Percentiles rank a stretch among this genome's conserved stretches.
phyloP scores from a whole-genome alignment of 2,329 filamentous ascomycete genomes.

The Trichoderma breve region DNA sequence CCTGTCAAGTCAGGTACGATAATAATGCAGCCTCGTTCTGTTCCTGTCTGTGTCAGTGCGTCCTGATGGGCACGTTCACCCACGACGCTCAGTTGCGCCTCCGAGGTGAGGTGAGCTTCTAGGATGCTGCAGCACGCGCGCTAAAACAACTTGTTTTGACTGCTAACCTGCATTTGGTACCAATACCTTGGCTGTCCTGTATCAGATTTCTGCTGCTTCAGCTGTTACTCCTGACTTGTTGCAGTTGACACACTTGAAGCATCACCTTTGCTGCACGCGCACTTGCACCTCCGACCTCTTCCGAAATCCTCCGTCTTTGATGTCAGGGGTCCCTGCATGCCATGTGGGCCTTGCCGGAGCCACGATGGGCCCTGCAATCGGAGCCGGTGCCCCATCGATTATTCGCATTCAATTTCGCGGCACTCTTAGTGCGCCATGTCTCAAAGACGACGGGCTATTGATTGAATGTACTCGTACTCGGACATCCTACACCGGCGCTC shows the following conservation, averaged over 20 bases:
- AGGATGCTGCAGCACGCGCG: background rate
- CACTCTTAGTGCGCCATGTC: background rate
- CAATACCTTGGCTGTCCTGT: background rate
- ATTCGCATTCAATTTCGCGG: conserved; percentile 4
- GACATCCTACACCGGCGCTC: background rate
- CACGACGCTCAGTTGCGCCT: background rate
- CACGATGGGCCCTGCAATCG: conserved; percentile 12
- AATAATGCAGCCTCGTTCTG: background rate
- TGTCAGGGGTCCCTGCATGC: conserved; percentile 10
- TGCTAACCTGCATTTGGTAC: background rate
- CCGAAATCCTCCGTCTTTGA: conserved; percentile 10
- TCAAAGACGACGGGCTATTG: background rate
- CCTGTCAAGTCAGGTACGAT: no score
- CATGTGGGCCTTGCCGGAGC: conserved; percentile 18
- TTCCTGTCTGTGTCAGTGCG: background rate
- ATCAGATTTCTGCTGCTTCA: background rate
- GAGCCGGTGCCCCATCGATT: conserved; percentile 11
- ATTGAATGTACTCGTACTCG: background rate
- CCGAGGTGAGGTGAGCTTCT: background rate
- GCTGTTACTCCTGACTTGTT: conserved; percentile 6
- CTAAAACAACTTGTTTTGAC: background rate
- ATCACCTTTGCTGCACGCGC: conserved; percentile 5
- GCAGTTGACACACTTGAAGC: conserved; percentile 17
- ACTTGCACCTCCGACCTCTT: conserved; percentile 3
- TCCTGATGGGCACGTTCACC: background rate